These are phyloP conservation scores for Amanita pseudoporphyria DNA, from an alignment of 768 basidiomycete genomes.

Conservation along the genomic window DNA sequence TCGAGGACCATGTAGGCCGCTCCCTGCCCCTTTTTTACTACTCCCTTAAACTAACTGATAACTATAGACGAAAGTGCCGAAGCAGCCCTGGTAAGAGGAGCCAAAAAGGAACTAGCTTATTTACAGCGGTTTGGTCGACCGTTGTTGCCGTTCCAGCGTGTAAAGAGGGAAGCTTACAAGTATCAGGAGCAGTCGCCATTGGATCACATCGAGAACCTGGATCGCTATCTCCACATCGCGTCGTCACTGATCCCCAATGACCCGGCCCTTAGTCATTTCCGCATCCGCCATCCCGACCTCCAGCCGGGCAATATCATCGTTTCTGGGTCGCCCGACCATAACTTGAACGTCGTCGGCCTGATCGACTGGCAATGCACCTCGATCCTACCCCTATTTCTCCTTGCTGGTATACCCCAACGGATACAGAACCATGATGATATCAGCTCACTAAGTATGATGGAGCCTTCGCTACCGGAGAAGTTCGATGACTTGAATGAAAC, in stretches of 20 bases:
- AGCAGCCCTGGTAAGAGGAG: conserved; percentile 30
- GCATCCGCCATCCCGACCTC: conserved; percentile 47
- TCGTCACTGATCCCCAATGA: conserved; percentile 35
- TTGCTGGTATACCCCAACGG: conserved; percentile 29
- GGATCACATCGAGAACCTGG: conserved; percentile 38
- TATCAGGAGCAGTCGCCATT: conserved; percentile 33
- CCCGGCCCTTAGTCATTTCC: conserved; percentile 28
- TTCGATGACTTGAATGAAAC: conserved; percentile 30
- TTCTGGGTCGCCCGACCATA: conserved; percentile 33
- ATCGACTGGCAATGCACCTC: conserved; percentile 47
- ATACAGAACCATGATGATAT: conserved; percentile 39
- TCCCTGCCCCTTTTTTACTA: conserved; percentile 21
- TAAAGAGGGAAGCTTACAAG: conserved; percentile 34
- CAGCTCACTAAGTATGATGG: conserved; percentile 26
- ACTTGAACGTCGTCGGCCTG: conserved; percentile 29
- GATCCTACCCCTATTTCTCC: conserved; percentile 44
- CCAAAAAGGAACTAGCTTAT: conserved; percentile 40
- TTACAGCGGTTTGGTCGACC: conserved; percentile 38
- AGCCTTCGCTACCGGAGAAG: conserved; percentile 34
- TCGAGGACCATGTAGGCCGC: conserved; percentile 41
- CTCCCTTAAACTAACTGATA: conserved; percentile 20
- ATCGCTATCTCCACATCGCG: conserved; percentile 38
- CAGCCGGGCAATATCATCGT: conserved; percentile 40
- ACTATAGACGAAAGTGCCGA: conserved; percentile 34
- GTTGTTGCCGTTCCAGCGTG: conserved; percentile 30